Base-by-base conservation (phyloP, 2,329 filamentous ascomycete genomes). In the Beauveria brongniartii region DNA sequence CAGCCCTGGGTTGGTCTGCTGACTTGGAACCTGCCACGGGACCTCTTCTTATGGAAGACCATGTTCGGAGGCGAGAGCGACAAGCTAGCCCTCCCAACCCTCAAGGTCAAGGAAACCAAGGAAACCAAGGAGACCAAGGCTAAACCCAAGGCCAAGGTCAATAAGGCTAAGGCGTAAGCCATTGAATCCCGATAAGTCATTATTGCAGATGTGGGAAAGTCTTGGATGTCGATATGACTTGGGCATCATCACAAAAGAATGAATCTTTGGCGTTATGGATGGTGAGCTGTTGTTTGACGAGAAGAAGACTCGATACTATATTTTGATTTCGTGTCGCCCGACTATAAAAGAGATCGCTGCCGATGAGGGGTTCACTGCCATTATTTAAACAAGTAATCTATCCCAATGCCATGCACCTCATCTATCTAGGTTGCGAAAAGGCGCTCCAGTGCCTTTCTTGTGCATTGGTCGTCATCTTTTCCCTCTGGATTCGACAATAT, bases 1-100 rank as follows among this genome's bases (percentile, higher is more conserved):
- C 94, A 99, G 80, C 94, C 94, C 37, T 97, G 93, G 91, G 91
- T 99, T 12, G 94, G 94, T 16, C 76, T 88, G 57, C 75, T 97
- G 73, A 89, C 89, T 47, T 99, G 94, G 94, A 88, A 89, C 69
- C 79, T 85, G 64, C 73, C 79, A 64, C 67, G 71, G 47, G 78
- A 83, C 65, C 73, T 83, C 61, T 83, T 83, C 10, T 72, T 77
- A 55, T 92, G 90, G 90, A 81, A 85, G 75, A 79, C 77, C 59
- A 69, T 92, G 63, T 77, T 79, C 67, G 85, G 83, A 5, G 88
- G 87, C n/a, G 70, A 81, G 65, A 90, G 85, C 70, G 79, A 84
- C 66, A 71, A 70, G 30, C 92, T 92, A 69, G 73, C 71, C 22
- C 77, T 93, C 65, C 90, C 90, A 0, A 77, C 79, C 37, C 67